Conservation (phyloP, 2,329 filamentous ascomycete genomes). For the Cladosporium sp. region DNA sequence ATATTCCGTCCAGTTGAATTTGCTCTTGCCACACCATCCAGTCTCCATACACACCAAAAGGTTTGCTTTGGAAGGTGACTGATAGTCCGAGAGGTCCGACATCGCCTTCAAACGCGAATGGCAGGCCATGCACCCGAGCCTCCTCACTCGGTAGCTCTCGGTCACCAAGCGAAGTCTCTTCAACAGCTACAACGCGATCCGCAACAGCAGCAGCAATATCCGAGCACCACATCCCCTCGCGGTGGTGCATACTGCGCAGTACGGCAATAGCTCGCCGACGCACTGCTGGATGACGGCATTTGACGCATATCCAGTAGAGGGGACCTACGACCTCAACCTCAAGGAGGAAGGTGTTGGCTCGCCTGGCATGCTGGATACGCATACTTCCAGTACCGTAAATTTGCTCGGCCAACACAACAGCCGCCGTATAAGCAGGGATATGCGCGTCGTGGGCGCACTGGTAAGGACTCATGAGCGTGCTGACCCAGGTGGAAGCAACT, state of each 20-base stretch:
- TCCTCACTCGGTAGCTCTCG: constrained; percentile 1
- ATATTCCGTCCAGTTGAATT: neutral
- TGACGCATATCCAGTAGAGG: constrained; percentile 15
- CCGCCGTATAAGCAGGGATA: neutral
- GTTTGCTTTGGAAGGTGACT: neutral
- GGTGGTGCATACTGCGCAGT: neutral
- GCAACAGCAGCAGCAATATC: constrained; percentile 8
- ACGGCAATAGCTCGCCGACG: constrained; percentile 16
- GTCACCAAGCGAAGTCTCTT: constrained; percentile 8
- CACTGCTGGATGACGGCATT: constrained; percentile 17
- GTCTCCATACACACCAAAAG: constrained; percentile 9
- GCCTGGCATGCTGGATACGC: neutral
- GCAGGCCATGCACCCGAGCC: neutral
- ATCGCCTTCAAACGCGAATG: neutral
- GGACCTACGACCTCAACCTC: constrained; percentile 19
- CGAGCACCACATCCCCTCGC: constrained; percentile 21
- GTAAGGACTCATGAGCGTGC: neutral
- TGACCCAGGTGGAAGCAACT: constrained; percentile 12
- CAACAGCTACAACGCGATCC: constrained; percentile 11
- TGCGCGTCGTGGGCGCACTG: constrained; percentile 14
- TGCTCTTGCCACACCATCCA: constrained; percentile 4
- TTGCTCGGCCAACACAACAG: constrained; percentile 15
- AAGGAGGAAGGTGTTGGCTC: constrained; percentile 1
- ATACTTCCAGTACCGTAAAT: neutral
- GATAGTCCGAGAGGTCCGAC: neutral